Conservation (phyloP, 2,329 filamentous ascomycete genomes). For the Aspergillus sp. region DNA sequence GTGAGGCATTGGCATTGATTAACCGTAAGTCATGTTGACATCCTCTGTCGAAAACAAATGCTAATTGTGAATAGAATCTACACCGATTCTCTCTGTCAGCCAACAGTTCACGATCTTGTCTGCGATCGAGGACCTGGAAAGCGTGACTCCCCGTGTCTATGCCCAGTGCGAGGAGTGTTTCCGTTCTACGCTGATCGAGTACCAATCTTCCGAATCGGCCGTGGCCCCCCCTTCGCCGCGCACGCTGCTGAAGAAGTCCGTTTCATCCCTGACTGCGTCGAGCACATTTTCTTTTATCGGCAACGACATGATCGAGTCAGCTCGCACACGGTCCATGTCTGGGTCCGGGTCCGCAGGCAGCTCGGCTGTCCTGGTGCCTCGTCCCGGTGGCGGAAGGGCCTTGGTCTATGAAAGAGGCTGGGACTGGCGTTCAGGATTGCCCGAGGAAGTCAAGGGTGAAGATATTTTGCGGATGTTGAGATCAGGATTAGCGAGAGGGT, state of each 20-base stretch:
- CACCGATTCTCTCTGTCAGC: constrained; percentile 58
- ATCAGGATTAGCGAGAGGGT: constrained; percentile 67
- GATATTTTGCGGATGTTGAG: constrained; percentile 72
- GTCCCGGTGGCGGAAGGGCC: constrained; percentile 17
- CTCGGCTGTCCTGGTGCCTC: constrained; percentile 46
- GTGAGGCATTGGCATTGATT: constrained; percentile 76
- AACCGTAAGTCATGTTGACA: constrained; percentile 42
- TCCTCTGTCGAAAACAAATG: neutral
- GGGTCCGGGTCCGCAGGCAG: constrained; percentile 47
- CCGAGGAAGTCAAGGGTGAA: constrained; percentile 54
- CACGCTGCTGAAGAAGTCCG: constrained; percentile 62
- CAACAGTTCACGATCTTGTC: constrained; percentile 73
- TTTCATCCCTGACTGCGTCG: constrained; percentile 50
- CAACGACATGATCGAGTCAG: constrained; percentile 61
- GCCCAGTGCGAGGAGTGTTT: constrained; percentile 74
- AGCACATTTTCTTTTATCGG: constrained; percentile 67
- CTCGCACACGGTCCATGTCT: constrained; percentile 30
- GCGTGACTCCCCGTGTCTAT: constrained; percentile 68
- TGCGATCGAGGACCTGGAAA: constrained; percentile 74
- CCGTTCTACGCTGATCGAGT: constrained; percentile 66
- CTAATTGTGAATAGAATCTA: constrained; percentile 38
- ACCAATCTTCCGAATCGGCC: constrained; percentile 38
- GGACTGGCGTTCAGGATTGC: constrained; percentile 64
- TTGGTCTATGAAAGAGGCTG: constrained; percentile 53
- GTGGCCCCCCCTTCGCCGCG: constrained; percentile 50